Percentiles rank a stretch among this genome's conserved stretches.
Evolutionary conservation across 225 moss, liverwort and hornwort species (phyloP).

Genomic region (Sphagnum tenellum): DNA sequence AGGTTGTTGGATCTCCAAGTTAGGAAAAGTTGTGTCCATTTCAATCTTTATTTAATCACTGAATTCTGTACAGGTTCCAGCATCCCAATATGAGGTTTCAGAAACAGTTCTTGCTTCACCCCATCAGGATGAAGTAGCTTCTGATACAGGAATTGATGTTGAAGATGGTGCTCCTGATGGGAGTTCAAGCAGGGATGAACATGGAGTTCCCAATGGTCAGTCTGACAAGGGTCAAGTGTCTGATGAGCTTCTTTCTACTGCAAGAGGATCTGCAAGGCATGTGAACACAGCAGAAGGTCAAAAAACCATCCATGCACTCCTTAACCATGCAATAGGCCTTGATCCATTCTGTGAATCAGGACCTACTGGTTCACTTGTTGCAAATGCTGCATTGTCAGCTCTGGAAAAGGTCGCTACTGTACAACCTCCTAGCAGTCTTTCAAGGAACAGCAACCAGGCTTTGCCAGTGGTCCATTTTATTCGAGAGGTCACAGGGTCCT

Average conservation of each 20-base stretch:
- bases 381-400: conserved; percentile 25
- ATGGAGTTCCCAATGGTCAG: no score
- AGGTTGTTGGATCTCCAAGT: no score
- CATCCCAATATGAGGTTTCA: neutral
- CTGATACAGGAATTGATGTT: neutral
- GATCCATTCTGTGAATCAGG: conserved; percentile 14
- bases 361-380: conserved; percentile 24
- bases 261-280: no score
- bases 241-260: no score
- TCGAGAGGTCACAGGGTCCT: neutral
- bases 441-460: neutral
- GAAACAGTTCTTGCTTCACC: neutral
- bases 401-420: conserved; percentile 13
- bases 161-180: no score
- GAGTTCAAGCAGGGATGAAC: no score
- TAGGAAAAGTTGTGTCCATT: no score
- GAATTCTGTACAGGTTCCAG: neutral
- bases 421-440: no score
- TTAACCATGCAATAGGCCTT: conserved; percentile 32
- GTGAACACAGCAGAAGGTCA: conserved; percentile 2
- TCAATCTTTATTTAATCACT: neutral
- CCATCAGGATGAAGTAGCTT: neutral
- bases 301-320: conserved; percentile 19
- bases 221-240: no score
- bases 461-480: neutral